Conservation (phyloP, 495 filamentous ascomycete species). For the Penicilliopsis zonata region DNA sequence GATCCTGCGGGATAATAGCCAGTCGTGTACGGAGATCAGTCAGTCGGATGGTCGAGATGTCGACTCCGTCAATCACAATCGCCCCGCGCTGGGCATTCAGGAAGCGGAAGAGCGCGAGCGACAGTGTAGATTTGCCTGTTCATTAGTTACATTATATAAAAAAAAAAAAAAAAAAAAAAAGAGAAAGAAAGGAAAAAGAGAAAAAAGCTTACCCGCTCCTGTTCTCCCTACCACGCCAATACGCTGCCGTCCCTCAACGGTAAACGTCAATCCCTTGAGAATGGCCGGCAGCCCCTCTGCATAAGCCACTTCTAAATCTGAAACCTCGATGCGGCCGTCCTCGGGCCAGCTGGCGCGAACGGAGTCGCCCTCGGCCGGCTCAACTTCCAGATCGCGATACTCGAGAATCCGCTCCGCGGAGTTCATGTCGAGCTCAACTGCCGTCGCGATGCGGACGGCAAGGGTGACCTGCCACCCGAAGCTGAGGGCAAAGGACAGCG, state of each 20-base stretch:
- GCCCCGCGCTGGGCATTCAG: slow-evolving; percentile 58
- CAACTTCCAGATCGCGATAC: slow-evolving; percentile 60
- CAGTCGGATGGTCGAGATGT: slow-evolving; percentile 63
- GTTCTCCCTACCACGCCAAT: slow-evolving; percentile 83
- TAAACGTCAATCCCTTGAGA: slow-evolving; percentile 62
- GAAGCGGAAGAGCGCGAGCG: slow-evolving; percentile 75
- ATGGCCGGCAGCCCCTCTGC: slow-evolving; percentile 65
- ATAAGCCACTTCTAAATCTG: slow-evolving; percentile 62
- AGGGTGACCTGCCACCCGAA: slow-evolving; percentile 37
- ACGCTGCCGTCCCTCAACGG: slow-evolving; percentile 57
- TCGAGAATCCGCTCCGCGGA: slow-evolving; percentile 73
- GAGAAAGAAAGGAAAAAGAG: too few species aligned
- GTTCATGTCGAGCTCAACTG: slow-evolving; percentile 71
- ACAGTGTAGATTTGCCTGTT: slow-evolving; percentile 72
- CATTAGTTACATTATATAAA: too few species aligned
- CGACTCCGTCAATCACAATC: slow-evolving; percentile 64
- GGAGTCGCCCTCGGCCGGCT: slow-evolving; percentile 43
- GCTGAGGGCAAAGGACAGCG: slow-evolving; percentile 46
- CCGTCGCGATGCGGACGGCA: slow-evolving; percentile 37
- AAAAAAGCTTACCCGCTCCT: slow-evolving; percentile 72
- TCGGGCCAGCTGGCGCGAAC: slow-evolving; percentile 73
- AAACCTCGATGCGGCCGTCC: slow-evolving; percentile 61
- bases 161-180: too few species aligned
- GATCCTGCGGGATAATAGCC: slow-evolving; percentile 80
- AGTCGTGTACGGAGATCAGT: slow-evolving; percentile 64